Conservation (phyloP, 768 basidiomycete species). For the Mycena polygramma region DNA sequence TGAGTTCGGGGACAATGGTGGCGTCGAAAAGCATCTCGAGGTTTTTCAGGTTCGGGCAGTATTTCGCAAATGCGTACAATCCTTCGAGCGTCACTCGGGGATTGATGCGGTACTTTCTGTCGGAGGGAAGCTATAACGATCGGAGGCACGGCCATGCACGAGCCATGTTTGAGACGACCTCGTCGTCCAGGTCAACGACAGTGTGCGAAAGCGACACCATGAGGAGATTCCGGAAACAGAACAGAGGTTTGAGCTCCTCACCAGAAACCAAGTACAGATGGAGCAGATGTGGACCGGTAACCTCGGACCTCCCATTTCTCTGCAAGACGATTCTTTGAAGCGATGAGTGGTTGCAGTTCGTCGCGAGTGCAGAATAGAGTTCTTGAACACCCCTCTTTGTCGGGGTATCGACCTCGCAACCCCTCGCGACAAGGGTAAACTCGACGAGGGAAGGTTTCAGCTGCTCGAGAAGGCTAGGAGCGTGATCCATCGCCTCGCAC, state of each 20-base stretch:
- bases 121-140: not conserved
- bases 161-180: not conserved
- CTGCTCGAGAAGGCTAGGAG: not conserved
- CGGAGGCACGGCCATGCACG: slow-evolving; percentile 2
- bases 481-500: not conserved
- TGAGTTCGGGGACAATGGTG: too few relatives aligned
- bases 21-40: too few relatives aligned
- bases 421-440: not conserved
- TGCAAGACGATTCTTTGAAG: not conserved
- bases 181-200: not conserved
- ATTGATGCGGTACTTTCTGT: too few relatives aligned
- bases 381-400: too few relatives aligned
- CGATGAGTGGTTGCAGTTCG: not conserved
- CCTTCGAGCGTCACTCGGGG: too few relatives aligned
- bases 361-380: not conserved
- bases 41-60: too few relatives aligned
- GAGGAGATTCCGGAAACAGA: too few relatives aligned
- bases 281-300: not conserved
- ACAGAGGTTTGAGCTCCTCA: not conserved
- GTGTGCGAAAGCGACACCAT: not conserved
- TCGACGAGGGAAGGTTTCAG: not conserved
- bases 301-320: too few relatives aligned
- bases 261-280: not conserved
- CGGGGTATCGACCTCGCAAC: not conserved
- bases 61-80: too few relatives aligned